These are phyloP conservation scores for Zalaria sp. DNA, from an alignment of 2,329 filamentous ascomycete genomes.

Conservation along the genomic window DNA sequence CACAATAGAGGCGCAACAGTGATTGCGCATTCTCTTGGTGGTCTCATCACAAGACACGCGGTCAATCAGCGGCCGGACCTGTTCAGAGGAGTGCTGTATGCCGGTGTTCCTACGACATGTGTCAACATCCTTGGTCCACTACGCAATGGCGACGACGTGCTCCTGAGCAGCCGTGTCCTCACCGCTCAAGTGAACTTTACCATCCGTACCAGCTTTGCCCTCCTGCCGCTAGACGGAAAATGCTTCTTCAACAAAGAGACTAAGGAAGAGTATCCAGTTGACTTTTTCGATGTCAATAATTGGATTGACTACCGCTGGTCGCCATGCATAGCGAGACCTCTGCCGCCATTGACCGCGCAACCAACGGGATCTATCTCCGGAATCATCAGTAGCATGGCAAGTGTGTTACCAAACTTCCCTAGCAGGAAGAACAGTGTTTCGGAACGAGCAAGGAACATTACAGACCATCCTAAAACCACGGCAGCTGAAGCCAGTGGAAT, in stretches of 20 bases:
- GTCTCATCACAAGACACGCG: conserved; percentile 74
- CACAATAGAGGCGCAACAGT: conserved; percentile 59
- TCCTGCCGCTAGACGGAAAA: conserved; percentile 73
- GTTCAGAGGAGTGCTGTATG: conserved; percentile 75
- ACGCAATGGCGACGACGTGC: conserved; percentile 81
- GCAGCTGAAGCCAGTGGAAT: conserved; percentile 9
- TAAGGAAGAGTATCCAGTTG: conserved; percentile 63
- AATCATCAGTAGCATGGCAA: conserved; percentile 33
- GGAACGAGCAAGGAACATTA: conserved; percentile 2
- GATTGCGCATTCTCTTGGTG: conserved; percentile 76
- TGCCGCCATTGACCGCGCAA: conserved; percentile 38
- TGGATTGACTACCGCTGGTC: conserved; percentile 71
- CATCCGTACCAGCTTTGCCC: conserved; percentile 69
- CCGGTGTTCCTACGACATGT: conserved; percentile 71
- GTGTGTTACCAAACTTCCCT: conserved; percentile 23
- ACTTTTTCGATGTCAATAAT: conserved; percentile 67
- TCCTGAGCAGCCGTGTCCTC: conserved; percentile 76
- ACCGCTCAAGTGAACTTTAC: conserved; percentile 91
- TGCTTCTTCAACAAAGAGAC: conserved; percentile 79
- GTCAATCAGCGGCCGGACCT: conserved; percentile 76
- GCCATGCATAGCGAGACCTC: conserved; percentile 56
- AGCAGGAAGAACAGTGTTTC: conserved; percentile 13
- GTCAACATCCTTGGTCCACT: conserved; percentile 85
- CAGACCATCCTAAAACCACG: conserved; percentile 2
- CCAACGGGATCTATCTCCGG: conserved; percentile 26